Base-by-base conservation (phyloP, 202 grass and related monocot species). In the Saccharum hybrid region DNA sequence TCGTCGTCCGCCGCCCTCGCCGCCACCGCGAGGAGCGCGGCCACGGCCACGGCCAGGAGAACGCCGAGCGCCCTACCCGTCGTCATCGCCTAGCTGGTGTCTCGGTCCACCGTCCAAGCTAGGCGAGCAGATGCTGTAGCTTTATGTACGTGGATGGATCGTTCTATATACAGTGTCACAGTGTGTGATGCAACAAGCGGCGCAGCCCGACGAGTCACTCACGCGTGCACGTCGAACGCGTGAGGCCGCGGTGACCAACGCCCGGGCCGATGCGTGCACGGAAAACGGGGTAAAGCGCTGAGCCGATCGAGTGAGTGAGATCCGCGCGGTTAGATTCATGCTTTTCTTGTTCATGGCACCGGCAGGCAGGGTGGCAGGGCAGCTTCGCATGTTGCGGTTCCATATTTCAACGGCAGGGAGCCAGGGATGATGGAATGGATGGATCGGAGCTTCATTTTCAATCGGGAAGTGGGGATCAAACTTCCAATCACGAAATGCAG, bases 41-140 rank as follows among this genome's bases (percentile, higher is more conserved):
- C 52, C 48, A 14, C 72, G 1, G 56, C 79, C 64, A 70, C 54
- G 65, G 65, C 72, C 15, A 87, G 56, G 73, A 87, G 33, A 33
- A 54, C 8, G 72, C 42, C 72, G 42, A 63, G 2, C 49, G 78
- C 79, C 42, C 8, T 63, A 52, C 45, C 5, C 18, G 5, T 56
- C 80, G 83, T 87, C 16, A 41, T 8, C 7, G 39, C 43, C 63
- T 65, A 0, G 3, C 3, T 23, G n/a, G 8, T 39, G 5, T 4
- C 33, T n/a, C 49, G 15, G 1, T 18, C 16, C 49, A 52, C 49
- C 37, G 16, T n/a, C 16, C 37, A 34, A 40, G 49, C 6, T 52
- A 22, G n/a, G 5, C n/a, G 52, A 10, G 39, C 9, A 71, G 42
- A 15, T 43, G 66, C 34, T 62, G 40, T 54, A 65, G 62, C 42